A percentile compares a stretch with the other conserved stretches of the same genome.
phyloP scores from a whole-genome alignment of 2,329 filamentous ascomycete species.

The Curvularia sp. region DNA sequence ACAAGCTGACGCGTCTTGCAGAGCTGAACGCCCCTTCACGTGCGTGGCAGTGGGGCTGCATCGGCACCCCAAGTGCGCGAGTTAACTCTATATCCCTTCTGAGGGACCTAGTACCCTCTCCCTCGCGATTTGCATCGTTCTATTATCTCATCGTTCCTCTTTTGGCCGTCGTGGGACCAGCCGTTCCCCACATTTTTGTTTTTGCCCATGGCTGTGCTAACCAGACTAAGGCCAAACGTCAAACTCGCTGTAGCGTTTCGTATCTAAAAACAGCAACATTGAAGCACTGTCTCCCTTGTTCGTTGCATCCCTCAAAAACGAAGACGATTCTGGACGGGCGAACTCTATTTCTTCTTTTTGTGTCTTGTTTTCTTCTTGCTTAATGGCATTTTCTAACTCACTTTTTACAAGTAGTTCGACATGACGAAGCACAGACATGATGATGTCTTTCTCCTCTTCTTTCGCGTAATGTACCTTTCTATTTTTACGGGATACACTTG shows the following conservation, averaged over 20 bases:
- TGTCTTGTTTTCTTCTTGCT: not conserved
- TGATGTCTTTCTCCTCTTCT: slow-evolving; percentile 23
- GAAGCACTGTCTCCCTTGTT: not conserved
- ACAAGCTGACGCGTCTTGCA: slow-evolving; percentile 6
- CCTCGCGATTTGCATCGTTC: not conserved
- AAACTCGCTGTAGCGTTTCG: slow-evolving; percentile 1
- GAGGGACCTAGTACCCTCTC: not conserved
- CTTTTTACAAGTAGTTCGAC: not conserved
- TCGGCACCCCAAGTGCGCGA: not conserved
- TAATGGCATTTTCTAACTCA: not conserved
- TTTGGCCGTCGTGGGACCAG: not conserved
- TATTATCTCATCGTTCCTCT: not conserved
- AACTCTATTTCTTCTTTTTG: not conserved
- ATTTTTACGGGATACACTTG: slow-evolving; percentile 23
- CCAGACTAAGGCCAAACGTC: slow-evolving; percentile 2
- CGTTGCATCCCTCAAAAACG: not conserved
- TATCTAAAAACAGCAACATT: slow-evolving; percentile 10
- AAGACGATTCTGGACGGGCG: not conserved
- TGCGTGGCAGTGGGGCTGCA: not conserved
- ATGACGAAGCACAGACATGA: slow-evolving; percentile 15
- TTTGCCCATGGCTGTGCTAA: not conserved
- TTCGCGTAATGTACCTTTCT: slow-evolving; percentile 23
- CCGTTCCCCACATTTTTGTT: not conserved
- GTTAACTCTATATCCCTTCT: not conserved
- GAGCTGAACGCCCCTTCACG: slow-evolving; percentile 6